A percentile compares a stretch with the other conserved stretches of the same genome.
These are phyloP conservation scores for Candida multigemmis DNA, from an alignment of 805 yeast genomes.

Conservation along the genomic window DNA sequence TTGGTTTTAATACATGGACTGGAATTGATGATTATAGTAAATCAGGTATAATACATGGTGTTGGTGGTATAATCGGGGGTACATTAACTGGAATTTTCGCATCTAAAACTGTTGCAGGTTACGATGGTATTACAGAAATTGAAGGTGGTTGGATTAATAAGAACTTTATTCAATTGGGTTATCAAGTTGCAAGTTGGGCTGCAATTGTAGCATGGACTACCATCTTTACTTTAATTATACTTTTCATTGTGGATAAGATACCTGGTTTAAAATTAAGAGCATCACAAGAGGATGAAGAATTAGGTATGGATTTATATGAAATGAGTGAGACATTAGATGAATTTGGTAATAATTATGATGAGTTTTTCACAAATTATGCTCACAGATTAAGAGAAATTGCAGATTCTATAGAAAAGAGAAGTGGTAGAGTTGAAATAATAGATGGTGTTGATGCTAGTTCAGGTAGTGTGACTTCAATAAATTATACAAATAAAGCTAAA, in stretches of 20 bases:
- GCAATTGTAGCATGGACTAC: constrained; percentile 37
- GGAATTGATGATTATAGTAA: constrained; percentile 38
- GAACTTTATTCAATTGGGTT: constrained; percentile 35
- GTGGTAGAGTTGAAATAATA: constrained; percentile 8
- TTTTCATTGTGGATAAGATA: constrained; percentile 39
- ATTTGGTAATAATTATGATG: constrained; percentile 22
- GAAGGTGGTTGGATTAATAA: constrained; percentile 40
- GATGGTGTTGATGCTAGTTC: too few species aligned
- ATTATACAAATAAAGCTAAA: too few species aligned
- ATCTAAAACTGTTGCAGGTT: constrained; percentile 31
- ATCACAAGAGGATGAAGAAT: constrained; percentile 35
- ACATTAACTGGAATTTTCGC: constrained; percentile 39
- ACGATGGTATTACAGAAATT: constrained; percentile 35
- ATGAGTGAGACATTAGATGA: constrained; percentile 41
- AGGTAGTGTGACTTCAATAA: too few species aligned
- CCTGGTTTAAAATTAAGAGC: constrained; percentile 43
- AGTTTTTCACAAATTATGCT: constrained; percentile 13
- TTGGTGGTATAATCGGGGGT: constrained; percentile 38
- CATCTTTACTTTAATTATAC: constrained; percentile 31
- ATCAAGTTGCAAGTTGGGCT: constrained; percentile 36
- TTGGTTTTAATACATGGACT: constrained; percentile 27
- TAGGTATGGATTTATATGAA: constrained; percentile 43
- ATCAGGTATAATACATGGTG: constrained; percentile 37
- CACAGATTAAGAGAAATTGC: constrained; percentile 8
- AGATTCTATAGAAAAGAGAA: constrained; percentile 7